These are phyloP conservation scores for Cyberlindnera euphorbiae DNA, from an alignment of 805 yeast genomes.

Conservation along the genomic window DNA sequence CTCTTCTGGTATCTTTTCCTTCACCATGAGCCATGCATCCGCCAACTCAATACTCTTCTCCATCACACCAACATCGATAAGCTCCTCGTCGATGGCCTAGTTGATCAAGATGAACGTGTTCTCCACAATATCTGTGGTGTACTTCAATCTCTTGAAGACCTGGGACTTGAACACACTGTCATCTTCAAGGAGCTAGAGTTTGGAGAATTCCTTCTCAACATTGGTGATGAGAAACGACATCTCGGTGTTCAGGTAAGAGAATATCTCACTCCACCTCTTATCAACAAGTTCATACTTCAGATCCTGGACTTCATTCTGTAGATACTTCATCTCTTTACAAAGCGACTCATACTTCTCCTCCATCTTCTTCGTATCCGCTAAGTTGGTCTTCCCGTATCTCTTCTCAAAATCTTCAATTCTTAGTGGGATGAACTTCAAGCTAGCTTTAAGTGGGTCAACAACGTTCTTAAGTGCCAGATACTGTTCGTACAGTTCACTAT, in stretches of 20 bases:
- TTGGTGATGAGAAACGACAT: constrained; percentile 27
- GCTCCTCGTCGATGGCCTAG: constrained; percentile 37
- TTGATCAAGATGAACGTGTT: constrained; percentile 35
- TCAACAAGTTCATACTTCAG: constrained; percentile 46
- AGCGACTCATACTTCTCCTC: constrained; percentile 36
- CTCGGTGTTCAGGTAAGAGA: constrained; percentile 42
- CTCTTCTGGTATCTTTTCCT: constrained; percentile 20
- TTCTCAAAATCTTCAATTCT: constrained; percentile 40
- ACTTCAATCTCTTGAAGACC: constrained; percentile 29
- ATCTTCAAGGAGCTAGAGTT: constrained; percentile 22
- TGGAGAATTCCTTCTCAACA: constrained; percentile 24
- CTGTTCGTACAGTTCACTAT: constrained; percentile 35
- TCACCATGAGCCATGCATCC: constrained; percentile 28
- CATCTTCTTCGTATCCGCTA: constrained; percentile 26
- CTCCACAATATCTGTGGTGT: constrained; percentile 35
- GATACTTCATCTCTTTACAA: constrained; percentile 35
- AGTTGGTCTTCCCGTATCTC: constrained; percentile 18
- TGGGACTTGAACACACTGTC: constrained; percentile 20
- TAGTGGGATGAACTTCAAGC: constrained; percentile 46
- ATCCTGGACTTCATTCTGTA: constrained; percentile 36
- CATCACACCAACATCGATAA: constrained; percentile 34
- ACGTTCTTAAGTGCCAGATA: constrained; percentile 38
- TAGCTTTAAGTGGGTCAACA: constrained; percentile 47
- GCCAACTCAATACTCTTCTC: constrained; percentile 33
- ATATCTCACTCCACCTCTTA: constrained; percentile 51